phyloP scores from a whole-genome alignment of 495 filamentous ascomycete species.

The Lentithecium fluviatile region DNA sequence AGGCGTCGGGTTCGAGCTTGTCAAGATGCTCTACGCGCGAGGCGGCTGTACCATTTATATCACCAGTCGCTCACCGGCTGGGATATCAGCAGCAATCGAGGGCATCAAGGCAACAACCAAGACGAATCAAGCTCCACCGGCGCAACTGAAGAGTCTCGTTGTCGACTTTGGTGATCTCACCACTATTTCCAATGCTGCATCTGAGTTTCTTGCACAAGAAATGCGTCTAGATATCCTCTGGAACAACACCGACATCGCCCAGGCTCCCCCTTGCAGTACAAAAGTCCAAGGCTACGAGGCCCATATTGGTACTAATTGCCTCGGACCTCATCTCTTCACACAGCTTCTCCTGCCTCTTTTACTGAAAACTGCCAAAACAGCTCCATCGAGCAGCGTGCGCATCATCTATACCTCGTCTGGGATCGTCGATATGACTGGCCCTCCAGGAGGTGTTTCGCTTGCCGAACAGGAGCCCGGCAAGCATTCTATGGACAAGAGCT shows the following conservation, averaged over 20 bases:
- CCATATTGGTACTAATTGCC: conserved; percentile 18
- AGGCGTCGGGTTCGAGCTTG: conserved; percentile 46
- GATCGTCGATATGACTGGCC: conserved; percentile 1
- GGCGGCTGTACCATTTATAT: conserved; percentile 46
- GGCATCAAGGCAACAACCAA: not conserved
- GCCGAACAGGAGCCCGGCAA: conserved; percentile 12
- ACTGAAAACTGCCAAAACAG: not conserved
- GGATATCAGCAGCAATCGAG: conserved; percentile 4
- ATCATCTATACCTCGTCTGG: conserved; percentile 14
- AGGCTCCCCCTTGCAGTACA: not conserved
- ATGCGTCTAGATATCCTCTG: conserved; percentile 53
- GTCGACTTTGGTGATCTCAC: conserved; percentile 50
- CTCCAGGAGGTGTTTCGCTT: conserved; percentile 9
- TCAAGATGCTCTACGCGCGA: conserved; percentile 46
- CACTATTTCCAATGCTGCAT: conserved; percentile 50
- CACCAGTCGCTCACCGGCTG: conserved; percentile 5
- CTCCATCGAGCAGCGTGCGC: conserved; percentile 12
- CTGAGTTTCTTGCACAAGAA: conserved; percentile 46
- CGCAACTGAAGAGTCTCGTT: not conserved
- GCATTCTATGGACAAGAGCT: not conserved
- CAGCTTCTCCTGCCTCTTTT: conserved; percentile 17
- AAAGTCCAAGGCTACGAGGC: conserved; percentile 23
- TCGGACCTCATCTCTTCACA: conserved; percentile 18
- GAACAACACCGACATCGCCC: conserved; percentile 53
- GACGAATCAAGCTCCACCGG: not conserved